Evolutionary conservation across 345 rosid species (phyloP), one percentile per base, ranked within the genome.

Genomic region (Anastatica hierochuntica): DNA sequence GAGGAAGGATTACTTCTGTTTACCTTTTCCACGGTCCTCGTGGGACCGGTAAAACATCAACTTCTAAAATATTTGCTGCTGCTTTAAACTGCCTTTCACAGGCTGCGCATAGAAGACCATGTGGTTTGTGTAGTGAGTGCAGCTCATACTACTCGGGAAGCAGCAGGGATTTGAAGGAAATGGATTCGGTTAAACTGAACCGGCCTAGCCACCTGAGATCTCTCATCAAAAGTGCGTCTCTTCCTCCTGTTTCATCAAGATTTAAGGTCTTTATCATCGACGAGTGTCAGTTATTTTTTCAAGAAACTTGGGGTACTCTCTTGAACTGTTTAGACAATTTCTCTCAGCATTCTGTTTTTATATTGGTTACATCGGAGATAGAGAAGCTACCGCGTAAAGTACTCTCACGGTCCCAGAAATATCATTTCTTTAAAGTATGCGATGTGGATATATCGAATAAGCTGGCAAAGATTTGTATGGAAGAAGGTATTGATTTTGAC

Each of bases 11-110:
- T 63, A 44, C 96, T 45, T 78, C 95, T 19, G 41, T 83, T 6
- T 83, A 92, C 65, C 85, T 92, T 17, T 88, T 92, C 51, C 83
- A 88, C 19, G 98, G 98, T 33, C 95, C 95, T 61, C 96, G 86
- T 33, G 98, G 96, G 20, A 79, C 95, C 0, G 98, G 98, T 33
- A 88, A 92, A 76, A 92, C 95, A 6, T 85, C 86, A 30, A 85
- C 98, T 7, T 77, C 96, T 8, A 79, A 80, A 71, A 78, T 92
- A 45, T 88, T 88, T 70, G 90, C 96, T 56, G 86, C 94, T 70
- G 96, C 96, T 15, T 71, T 92, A 37, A 92, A 88, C 68, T 92
- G 98, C 41, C 82, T 92, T 24, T 80, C 90, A 37, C 71, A 71
- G 7, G 81, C 71, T 49, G 84, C 78, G 70, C 66, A 70, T 44